A percentile compares a stretch with the other conserved stretches of the same genome.
Evolutionary conservation across 2,329 filamentous ascomycete species (phyloP).

Genomic region (Atkinsonella texensis): DNA sequence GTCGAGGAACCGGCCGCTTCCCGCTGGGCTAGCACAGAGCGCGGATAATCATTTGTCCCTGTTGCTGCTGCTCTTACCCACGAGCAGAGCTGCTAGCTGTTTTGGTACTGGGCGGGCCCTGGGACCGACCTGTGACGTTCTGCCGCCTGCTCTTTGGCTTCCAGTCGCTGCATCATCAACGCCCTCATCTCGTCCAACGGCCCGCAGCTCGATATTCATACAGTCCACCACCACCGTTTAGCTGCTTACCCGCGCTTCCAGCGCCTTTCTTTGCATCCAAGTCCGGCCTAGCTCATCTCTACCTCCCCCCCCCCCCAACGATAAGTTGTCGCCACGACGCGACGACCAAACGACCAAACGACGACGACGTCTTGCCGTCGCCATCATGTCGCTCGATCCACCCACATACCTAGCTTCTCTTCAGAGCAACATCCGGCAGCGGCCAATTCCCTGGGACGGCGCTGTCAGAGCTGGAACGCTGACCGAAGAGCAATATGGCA

Average conservation of each 20-base stretch:
- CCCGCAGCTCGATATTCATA: not conserved
- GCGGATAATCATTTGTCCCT: not conserved
- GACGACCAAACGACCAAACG: constrained; percentile 8
- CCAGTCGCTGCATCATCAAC: constrained; percentile 8
- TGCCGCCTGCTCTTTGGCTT: not conserved
- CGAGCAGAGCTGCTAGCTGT: not conserved
- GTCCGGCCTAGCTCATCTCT: too few relatives aligned
- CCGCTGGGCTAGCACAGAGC: too few relatives aligned
- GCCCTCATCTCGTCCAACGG: constrained; percentile 5
- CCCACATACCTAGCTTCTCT: constrained; percentile 76
- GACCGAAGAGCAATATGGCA: constrained; percentile 84
- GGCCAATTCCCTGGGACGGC: constrained; percentile 96
- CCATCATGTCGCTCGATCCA: constrained; percentile 76
- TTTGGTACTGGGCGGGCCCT: not conserved
- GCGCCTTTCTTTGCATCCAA: not conserved
- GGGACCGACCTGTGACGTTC: constrained; percentile 7
- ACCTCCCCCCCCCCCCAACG: too few relatives aligned
- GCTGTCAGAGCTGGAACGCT: constrained; percentile 88
- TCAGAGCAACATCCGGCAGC: constrained; percentile 92
- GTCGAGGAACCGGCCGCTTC: too few relatives aligned
- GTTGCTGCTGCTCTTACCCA: too few relatives aligned
- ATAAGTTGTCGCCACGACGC: constrained; percentile 9
- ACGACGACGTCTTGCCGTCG: constrained; percentile 7
- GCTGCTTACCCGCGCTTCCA: too few relatives aligned
- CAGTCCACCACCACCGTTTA: not conserved